These are phyloP conservation scores for Candida ascalaphidarum DNA, from an alignment of 805 yeast genomes.

Conservation along the genomic window DNA sequence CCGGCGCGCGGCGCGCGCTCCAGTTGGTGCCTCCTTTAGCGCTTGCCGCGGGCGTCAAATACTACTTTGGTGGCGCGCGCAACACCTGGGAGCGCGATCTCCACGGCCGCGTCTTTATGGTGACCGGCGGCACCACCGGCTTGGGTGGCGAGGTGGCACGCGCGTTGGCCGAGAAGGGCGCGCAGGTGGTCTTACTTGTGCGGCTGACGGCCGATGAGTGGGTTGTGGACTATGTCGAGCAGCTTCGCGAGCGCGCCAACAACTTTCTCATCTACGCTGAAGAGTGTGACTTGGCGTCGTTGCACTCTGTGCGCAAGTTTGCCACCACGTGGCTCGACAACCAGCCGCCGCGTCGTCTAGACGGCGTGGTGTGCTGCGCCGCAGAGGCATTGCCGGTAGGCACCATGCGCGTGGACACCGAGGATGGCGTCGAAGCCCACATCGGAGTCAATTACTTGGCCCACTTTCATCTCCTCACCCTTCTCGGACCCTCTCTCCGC, in stretches of 20 bases:
- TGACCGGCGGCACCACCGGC: constrained; percentile 94
- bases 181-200: constrained; percentile 72
- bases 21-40: constrained; percentile 46
- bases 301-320: constrained; percentile 74
- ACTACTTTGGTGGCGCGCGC: constrained; percentile 67
- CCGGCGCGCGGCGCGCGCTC: constrained; percentile 60
- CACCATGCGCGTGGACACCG: constrained; percentile 51
- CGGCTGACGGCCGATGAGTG: constrained; percentile 58
- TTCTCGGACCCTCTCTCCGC: constrained; percentile 75
- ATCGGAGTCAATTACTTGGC: constrained; percentile 75
- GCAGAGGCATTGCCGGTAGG: constrained; percentile 73
- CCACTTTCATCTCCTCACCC: constrained; percentile 71
- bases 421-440: constrained; percentile 83
- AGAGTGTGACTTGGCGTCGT: constrained; percentile 68
- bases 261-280: constrained; percentile 87
- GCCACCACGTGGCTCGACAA: constrained; percentile 94
- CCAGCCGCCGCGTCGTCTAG: constrained; percentile 82
- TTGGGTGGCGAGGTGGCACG: constrained; percentile 70
- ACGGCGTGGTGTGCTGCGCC: constrained; percentile 84
- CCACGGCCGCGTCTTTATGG: constrained; percentile 78
- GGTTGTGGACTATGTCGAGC: constrained; percentile 73
- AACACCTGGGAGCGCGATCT: constrained; percentile 91
- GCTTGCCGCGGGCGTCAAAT: constrained; percentile 39
- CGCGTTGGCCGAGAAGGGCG: constrained; percentile 75
- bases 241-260: constrained; percentile 58